Conservation (phyloP, 192 early-diverging fungal species). For the Umbelopsis sp. region DNA sequence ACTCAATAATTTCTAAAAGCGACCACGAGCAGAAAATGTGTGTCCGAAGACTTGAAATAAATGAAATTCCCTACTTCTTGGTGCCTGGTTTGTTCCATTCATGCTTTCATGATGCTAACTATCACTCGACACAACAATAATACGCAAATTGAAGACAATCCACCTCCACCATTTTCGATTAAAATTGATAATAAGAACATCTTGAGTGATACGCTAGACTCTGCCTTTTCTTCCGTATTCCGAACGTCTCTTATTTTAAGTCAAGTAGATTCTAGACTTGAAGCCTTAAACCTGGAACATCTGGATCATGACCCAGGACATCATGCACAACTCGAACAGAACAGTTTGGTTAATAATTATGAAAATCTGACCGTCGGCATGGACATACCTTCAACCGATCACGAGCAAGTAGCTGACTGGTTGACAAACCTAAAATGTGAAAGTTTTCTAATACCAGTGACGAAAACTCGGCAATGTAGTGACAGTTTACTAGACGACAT, state of each 20-base stretch:
- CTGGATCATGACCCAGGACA: not conserved
- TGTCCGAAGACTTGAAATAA: not conserved
- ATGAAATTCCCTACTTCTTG: not conserved
- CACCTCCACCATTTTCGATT: not conserved
- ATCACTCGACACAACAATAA: not conserved
- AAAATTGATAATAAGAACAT: not conserved
- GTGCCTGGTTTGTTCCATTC: not conserved
- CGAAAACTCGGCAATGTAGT: not conserved
- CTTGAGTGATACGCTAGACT: not conserved
- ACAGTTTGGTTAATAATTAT: not conserved
- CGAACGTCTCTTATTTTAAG: conserved; percentile 1
- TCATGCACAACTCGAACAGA: not conserved
- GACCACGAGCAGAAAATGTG: not conserved
- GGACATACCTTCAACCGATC: not conserved
- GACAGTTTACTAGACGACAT: not conserved
- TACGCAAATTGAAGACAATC: not conserved
- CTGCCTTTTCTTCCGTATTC: not conserved
- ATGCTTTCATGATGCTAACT: conserved; percentile 13
- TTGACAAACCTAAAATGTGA: not conserved
- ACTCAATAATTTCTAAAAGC: not conserved
- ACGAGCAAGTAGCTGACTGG: not conserved
- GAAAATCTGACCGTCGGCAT: not conserved
- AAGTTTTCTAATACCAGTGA: not conserved
- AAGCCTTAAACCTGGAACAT: not conserved
- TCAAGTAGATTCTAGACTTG: conserved; percentile 4